Evolutionary conservation across 2,329 filamentous ascomycete genomes (phyloP), one percentile per base, ranked within the genome.

Genomic region (Cytospora leucostoma): DNA sequence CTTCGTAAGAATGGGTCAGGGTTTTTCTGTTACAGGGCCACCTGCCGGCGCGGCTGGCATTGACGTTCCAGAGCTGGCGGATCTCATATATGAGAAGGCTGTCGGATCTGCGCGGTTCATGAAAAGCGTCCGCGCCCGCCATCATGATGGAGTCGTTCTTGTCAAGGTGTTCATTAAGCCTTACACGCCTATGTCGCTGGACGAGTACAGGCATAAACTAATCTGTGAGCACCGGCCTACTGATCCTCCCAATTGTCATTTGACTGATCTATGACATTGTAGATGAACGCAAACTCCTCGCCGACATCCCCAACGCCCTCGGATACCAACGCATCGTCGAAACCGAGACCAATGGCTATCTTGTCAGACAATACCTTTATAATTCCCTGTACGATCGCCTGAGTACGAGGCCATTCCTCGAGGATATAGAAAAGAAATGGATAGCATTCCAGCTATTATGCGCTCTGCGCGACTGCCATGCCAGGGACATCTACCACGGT

Each of bases 341-440:
- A 77, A 97, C 93, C 13, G 89, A 91, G 67, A 93, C 89, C 51
- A 93, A 93, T 73, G 95, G 93, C 55, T 97, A 96, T 73, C 85
- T 99, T 21, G 92, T 97, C 63, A 90, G 95, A 59, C 96, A 98
- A 76, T 98, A 91, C 74, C 88, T 98, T 65, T 95, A 98, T 77
- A 97, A 91, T 80, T 98, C 95, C 32, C 84, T 99, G 5, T 99
- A 99, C 78, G 95, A 99, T 78, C 91, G 95, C 60, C 87, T 99
- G 76, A 96, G 95, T 76, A 99, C 95, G 10, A 88, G 96, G 8
- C 96, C 95, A 0, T 99, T 99, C 70, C 81, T 98, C 11, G 96
- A 99, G 76, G 92, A 96, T 68, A 95, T 99, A 68, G 95, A 99
- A 76, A 98, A 97, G 83, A 97, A 96, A 79, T 99, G 95, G 95